phyloP scores from a whole-genome alignment of 2,329 filamentous ascomycete genomes.

The Fusarium sp. region DNA sequence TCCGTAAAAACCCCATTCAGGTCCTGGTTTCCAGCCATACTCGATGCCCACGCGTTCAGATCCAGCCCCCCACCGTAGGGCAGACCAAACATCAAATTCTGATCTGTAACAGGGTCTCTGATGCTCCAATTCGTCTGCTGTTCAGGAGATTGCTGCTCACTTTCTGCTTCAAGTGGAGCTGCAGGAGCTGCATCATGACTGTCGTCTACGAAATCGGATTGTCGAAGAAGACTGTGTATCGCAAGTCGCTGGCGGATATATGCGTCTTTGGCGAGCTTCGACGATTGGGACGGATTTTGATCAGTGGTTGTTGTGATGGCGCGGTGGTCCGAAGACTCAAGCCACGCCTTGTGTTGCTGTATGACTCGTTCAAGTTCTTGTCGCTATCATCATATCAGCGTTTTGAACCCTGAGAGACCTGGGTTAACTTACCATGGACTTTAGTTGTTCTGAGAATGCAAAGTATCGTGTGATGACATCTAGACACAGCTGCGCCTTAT shows the following conservation, averaged over 20 bases:
- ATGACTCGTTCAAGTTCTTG: slow-evolving; percentile 42
- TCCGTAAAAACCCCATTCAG: slow-evolving; percentile 22
- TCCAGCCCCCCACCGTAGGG: slow-evolving; percentile 35
- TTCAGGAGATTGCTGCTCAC: slow-evolving; percentile 27
- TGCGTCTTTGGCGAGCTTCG: slow-evolving; percentile 35
- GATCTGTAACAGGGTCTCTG: slow-evolving; percentile 25
- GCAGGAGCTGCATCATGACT: slow-evolving; percentile 46
- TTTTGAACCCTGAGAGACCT: fast-evolving
- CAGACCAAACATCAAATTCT: slow-evolving; percentile 36
- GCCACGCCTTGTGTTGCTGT: slow-evolving; percentile 38
- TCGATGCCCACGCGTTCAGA: slow-evolving; percentile 34
- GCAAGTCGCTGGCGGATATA: slow-evolving; percentile 47
- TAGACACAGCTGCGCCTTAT: slow-evolving; percentile 39
- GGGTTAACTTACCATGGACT: slow-evolving; percentile 31
- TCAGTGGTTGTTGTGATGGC: slow-evolving; percentile 25
- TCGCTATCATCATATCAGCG: slow-evolving; percentile 12
- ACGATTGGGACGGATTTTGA: slow-evolving; percentile 1
- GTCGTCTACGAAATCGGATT: slow-evolving; percentile 53
- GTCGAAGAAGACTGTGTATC: slow-evolving; percentile 52
- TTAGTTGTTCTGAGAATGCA: slow-evolving; percentile 42
- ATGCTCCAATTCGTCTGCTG: slow-evolving; percentile 15
- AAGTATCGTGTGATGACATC: slow-evolving; percentile 42
- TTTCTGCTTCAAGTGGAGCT: slow-evolving; percentile 32
- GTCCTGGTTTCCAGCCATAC: slow-evolving; percentile 21
- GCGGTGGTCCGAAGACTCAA: slow-evolving; percentile 36